Evolutionary conservation across 2,329 filamentous ascomycete genomes (phyloP).

Genomic region (Clarireedia paspali): DNA sequence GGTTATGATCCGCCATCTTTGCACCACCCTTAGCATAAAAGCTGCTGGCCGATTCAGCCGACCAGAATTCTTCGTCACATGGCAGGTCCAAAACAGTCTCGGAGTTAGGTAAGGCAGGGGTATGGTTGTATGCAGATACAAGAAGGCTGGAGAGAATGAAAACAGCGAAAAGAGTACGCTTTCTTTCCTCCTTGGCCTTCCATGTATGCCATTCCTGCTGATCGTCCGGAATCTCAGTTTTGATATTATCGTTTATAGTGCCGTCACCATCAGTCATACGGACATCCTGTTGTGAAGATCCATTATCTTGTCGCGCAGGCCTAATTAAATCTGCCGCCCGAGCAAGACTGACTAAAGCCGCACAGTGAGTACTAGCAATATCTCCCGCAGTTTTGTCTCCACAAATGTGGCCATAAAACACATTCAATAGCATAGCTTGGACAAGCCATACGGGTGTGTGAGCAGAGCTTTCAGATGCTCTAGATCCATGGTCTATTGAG

Average conservation of each 20-base stretch:
- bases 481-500: conserved; percentile 40
- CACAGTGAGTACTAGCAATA: conserved; percentile 87
- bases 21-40: conserved; percentile 74
- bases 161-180: conserved; percentile 84
- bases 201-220: conserved; percentile 80
- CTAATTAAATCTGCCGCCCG: conserved; percentile 74
- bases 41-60: conserved; percentile 71
- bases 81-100: conserved; percentile 85
- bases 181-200: conserved; percentile 84
- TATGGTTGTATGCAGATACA: conserved; percentile 88
- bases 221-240: conserved; percentile 42
- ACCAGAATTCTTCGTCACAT: conserved; percentile 87
- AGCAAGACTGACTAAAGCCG: conserved; percentile 82
- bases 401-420: conserved; percentile 92
- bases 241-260: conserved; percentile 39
- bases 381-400: conserved; percentile 86
- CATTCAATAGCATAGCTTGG: conserved; percentile 92
- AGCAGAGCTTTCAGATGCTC: conserved; percentile 49
- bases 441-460: conserved; percentile 90
- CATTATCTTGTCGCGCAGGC: conserved; percentile 29
- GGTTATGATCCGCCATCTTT: conserved; percentile 59
- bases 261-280: conserved; percentile 47
- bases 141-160: conserved; percentile 88
- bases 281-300: conserved; percentile 33
- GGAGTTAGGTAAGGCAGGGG: conserved; percentile 85